A percentile compares a stretch with the other conserved stretches of the same genome.
Conservation (phyloP, 1,284 basidiomycete genomes). For the Crucibulum parvulum region DNA sequence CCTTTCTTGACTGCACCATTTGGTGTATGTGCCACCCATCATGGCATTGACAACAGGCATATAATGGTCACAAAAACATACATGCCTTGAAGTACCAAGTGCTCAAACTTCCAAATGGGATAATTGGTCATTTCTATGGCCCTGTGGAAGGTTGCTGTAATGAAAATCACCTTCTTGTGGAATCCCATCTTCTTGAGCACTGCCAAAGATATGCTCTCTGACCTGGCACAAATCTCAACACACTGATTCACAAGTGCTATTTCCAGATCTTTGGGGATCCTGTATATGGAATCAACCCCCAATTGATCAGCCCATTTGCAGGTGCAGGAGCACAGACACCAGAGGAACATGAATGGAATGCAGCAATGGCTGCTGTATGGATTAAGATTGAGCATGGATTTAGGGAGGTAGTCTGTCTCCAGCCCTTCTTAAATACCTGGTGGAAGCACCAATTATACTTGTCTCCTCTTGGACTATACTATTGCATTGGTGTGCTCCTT, state of each 20-base stretch:
- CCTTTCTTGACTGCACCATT: conserved; percentile 32
- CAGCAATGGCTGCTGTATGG: conserved; percentile 12
- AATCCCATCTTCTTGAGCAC: conserved; percentile 12
- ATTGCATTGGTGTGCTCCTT: conserved; percentile 18
- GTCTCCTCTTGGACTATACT: conserved; percentile 19
- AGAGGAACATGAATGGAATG: conserved; percentile 17
- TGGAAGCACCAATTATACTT: conserved; percentile 13
- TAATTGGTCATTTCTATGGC: conserved; percentile 27
- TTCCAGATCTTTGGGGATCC: conserved; percentile 22
- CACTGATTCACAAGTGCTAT: background rate
- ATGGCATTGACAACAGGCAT: conserved; percentile 17
- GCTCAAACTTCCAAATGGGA: conserved; percentile 26
- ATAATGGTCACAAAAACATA: conserved; percentile 29
- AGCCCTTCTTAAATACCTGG: conserved; percentile 19
- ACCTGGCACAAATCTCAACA: background rate
- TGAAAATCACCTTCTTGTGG: conserved; percentile 20
- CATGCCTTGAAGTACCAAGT: conserved; percentile 32
- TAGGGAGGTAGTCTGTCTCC: conserved; percentile 8
- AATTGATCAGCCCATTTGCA: conserved; percentile 17
- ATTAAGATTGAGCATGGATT: conserved; percentile 27
- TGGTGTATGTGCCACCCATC: conserved; percentile 19
- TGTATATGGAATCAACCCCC: conserved; percentile 2
- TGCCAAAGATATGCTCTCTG: background rate
- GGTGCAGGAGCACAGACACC: conserved; percentile 4
- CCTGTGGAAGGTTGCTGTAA: conserved; percentile 23